phyloP scores from a whole-genome alignment of 805 yeast genomes.

The Spathaspora girioi region DNA sequence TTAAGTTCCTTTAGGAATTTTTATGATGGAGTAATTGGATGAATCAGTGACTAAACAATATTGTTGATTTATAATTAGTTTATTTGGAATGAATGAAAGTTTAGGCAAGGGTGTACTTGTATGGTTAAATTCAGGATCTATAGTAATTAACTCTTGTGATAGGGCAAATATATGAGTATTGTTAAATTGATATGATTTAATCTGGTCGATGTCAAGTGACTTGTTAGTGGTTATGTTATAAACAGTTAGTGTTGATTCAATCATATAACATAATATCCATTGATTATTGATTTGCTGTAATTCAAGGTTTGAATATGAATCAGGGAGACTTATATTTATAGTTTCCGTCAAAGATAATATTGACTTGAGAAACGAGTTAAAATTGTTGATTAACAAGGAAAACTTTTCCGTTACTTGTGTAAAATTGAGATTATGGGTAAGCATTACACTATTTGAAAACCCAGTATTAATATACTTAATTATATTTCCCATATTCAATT shows the following conservation, averaged over 20 bases:
- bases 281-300: neutral
- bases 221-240: neutral
- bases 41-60: constrained; percentile 38
- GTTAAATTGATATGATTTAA: constrained; percentile 5
- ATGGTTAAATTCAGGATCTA: neutral
- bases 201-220: neutral
- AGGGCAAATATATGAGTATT: neutral
- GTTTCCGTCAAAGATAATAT: neutral
- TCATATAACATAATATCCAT: neutral
- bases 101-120: neutral
- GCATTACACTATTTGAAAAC: constrained; percentile 16
- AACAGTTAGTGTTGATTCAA: neutral
- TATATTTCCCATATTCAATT: constrained; percentile 13
- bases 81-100: constrained; percentile 3
- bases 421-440: constrained; percentile 16
- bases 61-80: constrained; percentile 3
- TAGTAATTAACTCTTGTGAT: constrained; percentile 1
- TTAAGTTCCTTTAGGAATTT: neutral
- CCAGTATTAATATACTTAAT: constrained; percentile 20
- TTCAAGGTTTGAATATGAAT: constrained; percentile 1
- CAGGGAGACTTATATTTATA: constrained; percentile 1
- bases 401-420: neutral
- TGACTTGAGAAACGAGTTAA: constrained; percentile 4
- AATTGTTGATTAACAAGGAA: neutral
- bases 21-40: constrained; percentile 33